phyloP scores from a whole-genome alignment of 2,329 filamentous ascomycete genomes.

The Clonostachys sp. region DNA sequence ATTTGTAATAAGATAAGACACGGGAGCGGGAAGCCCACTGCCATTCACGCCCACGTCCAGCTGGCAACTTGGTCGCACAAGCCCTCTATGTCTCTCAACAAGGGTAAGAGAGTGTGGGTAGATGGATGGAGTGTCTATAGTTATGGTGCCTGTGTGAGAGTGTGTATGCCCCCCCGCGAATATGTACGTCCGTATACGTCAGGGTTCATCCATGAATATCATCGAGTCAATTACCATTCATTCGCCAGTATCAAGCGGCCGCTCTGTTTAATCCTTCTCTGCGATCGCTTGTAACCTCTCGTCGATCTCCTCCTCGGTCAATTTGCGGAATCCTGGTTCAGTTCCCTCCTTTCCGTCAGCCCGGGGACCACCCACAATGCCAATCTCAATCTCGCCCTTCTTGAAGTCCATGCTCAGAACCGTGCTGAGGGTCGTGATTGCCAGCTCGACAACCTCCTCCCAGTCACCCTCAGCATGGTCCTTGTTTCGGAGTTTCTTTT shows the following conservation, averaged over 20 bases:
- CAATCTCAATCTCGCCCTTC: conserved; percentile 97
- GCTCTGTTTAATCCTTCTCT: conserved; percentile 76
- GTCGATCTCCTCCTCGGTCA: conserved; percentile 97
- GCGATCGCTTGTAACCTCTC: conserved; percentile 96
- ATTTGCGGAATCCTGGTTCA: conserved; percentile 73
- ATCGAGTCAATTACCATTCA: conserved; percentile 2
- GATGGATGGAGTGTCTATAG: too few relatives aligned
- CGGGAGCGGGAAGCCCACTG: too few relatives aligned
- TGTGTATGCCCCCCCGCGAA: too few relatives aligned
- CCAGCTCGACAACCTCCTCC: conserved; percentile 97
- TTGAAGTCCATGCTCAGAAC: conserved; percentile 99
- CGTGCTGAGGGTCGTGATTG: conserved; percentile 90
- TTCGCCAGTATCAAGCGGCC: conserved; percentile 1
- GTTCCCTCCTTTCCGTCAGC: conserved; percentile 79
- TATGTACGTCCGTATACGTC: too few relatives aligned
- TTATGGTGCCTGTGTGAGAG: too few relatives aligned
- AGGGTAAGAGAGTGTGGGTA: too few relatives aligned
- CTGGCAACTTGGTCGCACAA: too few relatives aligned
- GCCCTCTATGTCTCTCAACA: too few relatives aligned
- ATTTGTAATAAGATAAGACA: too few relatives aligned
- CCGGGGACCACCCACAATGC: conserved; percentile 86
- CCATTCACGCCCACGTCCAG: too few relatives aligned
- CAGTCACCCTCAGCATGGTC: conserved; percentile 86
- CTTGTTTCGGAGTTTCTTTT: conserved; percentile 99
- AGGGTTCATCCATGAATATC: too few relatives aligned